Base-by-base conservation (phyloP, 2,329 filamentous ascomycete genomes). In the Fusarium nematophilum region DNA sequence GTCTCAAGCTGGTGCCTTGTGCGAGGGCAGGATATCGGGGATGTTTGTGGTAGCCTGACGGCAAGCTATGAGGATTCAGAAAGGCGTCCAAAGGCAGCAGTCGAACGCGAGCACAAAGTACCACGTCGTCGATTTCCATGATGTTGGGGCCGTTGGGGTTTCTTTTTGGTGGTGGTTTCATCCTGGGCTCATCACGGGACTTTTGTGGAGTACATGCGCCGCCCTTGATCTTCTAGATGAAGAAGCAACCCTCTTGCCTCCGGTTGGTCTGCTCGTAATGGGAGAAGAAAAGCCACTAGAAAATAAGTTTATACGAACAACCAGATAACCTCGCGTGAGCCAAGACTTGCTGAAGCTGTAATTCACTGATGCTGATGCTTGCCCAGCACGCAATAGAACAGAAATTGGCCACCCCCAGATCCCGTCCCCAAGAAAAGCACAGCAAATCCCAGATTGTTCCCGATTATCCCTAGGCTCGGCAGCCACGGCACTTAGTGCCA, bases 401-500 rank as follows among this genome's bases (percentile, higher is more conserved):
- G n/a, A n/a, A 40, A 47, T 45, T 51, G 57, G 42, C 45, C 42
- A 34, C 44, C 46, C 50, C 54, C 55, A 42, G 53, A 53, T 53
- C 26, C 40, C n/a, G n/a, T n/a, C n/a, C n/a, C n/a, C n/a, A n/a
- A n/a, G n/a, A n/a, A 33, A 9, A 43, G 26, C 25, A 37, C 21
- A 23, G 57, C 30, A 39, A 57, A 44, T 47, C 48, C 58, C 47
- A 58, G 43, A 45, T 58, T 65, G 54, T 64, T 50, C 53, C 53
- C 57, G 53, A 58, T 33, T 45, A 50, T 34, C 46, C 54, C 52
- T 54, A 44, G 42, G 43, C 53, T 65, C 70, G 70, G 70, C 64
- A 70, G 61, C 59, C 59, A 71, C 70, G 70, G 71, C 70, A 72
- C 59, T 65, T 71, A 59, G 59, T 66, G 66, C 66, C 66, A 68